These are phyloP conservation scores for Wallacemonas collosoma DNA, from an alignment of 208 protist species.

Conservation along the genomic window DNA sequence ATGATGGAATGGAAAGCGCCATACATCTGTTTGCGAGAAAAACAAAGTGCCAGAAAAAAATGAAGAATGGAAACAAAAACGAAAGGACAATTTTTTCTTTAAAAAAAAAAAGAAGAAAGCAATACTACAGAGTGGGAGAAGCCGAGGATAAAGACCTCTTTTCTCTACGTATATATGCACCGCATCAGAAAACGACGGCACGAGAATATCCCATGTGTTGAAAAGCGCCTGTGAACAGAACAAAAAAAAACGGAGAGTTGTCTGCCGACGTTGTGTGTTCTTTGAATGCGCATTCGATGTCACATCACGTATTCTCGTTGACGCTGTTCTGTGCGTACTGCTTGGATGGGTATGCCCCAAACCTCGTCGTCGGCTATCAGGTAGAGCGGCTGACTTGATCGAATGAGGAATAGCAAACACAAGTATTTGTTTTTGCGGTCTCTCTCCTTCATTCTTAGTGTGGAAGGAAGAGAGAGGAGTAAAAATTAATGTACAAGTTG, in stretches of 20 bases:
- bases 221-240: too few relatives aligned
- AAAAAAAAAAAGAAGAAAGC: conserved; percentile 9
- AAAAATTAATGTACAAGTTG: too few relatives aligned
- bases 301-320: too few relatives aligned
- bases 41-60: conserved; percentile 4
- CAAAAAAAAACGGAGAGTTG: not conserved
- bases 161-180: not conserved
- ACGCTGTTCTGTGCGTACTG: too few relatives aligned
- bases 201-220: too few relatives aligned
- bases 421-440: not conserved
- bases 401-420: too few relatives aligned
- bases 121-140: conserved; percentile 5
- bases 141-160: not conserved
- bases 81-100: not conserved
- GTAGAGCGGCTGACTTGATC: too few relatives aligned
- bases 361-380: too few relatives aligned
- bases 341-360: too few relatives aligned
- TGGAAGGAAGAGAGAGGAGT: conserved; percentile 12
- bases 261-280: not conserved
- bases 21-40: not conserved
- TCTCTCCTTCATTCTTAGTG: conserved; percentile 6
- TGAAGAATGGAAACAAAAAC: conserved; percentile 12
- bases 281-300: not conserved
- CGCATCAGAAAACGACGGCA: not conserved
- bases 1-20: too few relatives aligned